Evolutionary conservation across 2,329 filamentous ascomycete genomes (phyloP).

Genomic region (Exserohilum turcica): DNA sequence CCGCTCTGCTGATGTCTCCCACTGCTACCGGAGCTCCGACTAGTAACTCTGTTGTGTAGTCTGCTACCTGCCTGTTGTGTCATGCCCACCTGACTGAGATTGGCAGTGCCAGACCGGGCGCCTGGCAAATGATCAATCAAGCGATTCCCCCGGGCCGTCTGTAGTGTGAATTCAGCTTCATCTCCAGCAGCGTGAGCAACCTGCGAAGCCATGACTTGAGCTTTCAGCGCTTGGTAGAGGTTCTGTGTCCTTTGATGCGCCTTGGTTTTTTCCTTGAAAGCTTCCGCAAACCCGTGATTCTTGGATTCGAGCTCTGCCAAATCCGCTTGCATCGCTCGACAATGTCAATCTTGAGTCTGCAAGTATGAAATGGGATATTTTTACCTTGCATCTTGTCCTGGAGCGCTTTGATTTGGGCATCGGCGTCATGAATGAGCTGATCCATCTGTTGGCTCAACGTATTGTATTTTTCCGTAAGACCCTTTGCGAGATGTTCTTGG

Average conservation of each 20-base stretch:
- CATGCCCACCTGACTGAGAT: conserved; percentile 25
- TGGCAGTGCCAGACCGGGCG: conserved; percentile 30
- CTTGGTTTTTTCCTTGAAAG: conserved; percentile 72
- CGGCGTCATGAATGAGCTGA: conserved; percentile 74
- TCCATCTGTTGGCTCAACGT: conserved; percentile 70
- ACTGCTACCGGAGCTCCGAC: conserved; percentile 35
- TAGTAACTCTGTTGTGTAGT: conserved; percentile 26
- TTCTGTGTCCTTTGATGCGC: conserved; percentile 71
- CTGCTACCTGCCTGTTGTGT: conserved; percentile 21
- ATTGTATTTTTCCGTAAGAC: conserved; percentile 72
- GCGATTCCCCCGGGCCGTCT: conserved; percentile 34
- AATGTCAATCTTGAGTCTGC: not conserved
- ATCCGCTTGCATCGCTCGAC: conserved; percentile 62
- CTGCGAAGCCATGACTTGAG: conserved; percentile 59
- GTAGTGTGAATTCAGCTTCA: conserved; percentile 41
- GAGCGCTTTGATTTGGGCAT: conserved; percentile 70
- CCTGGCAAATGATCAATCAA: conserved; percentile 41
- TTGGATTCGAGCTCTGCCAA: conserved; percentile 69
- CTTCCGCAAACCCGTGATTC: conserved; percentile 71
- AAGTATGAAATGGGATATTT: conserved; percentile 18
- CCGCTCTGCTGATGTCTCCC: conserved; percentile 26
- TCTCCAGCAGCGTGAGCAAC: conserved; percentile 62
- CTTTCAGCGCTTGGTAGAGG: conserved; percentile 62
- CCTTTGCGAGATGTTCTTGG: conserved; percentile 75
- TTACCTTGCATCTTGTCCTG: conserved; percentile 68